Conservation (phyloP, 148 eudicot species). For the Vaccinium macrocarpon region DNA sequence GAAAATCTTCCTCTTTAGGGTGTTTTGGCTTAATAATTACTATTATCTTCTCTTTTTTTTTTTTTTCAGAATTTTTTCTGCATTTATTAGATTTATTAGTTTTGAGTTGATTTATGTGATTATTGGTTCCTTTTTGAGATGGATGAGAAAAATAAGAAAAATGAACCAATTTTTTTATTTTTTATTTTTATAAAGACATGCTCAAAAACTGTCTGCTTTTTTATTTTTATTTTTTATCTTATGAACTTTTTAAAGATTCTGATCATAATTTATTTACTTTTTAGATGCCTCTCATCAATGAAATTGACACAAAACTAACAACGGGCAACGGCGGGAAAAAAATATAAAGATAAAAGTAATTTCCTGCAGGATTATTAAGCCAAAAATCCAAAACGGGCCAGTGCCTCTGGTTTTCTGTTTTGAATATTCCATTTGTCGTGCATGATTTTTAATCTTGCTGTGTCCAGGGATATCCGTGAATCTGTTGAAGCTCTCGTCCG, state of each 20-base stretch:
- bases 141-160: no score
- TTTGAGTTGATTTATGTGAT: not conserved
- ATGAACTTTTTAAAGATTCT: not conserved
- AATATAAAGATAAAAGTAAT: not conserved
- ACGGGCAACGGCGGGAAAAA: not conserved
- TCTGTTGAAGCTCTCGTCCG: slow-evolving; percentile 70
- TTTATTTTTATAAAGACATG: not conserved
- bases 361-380: not conserved
- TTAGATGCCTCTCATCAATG: not conserved
- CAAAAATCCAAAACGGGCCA: not conserved
- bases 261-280: not conserved
- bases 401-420: not conserved
- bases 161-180: not conserved
- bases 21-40: not conserved
- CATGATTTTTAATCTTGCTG: slow-evolving; percentile 15
- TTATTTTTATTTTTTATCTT: no score
- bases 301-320: not conserved
- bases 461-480: slow-evolving; percentile 69
- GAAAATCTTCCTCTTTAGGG: not conserved
- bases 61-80: not conserved
- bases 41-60: not conserved
- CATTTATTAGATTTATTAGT: not conserved
- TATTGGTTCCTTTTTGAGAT: no score
- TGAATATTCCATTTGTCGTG: slow-evolving; percentile 2
- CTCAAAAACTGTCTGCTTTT: not conserved